Base-by-base conservation (phyloP, 768 basidiomycete species). In the Termitomyces sp. region DNA sequence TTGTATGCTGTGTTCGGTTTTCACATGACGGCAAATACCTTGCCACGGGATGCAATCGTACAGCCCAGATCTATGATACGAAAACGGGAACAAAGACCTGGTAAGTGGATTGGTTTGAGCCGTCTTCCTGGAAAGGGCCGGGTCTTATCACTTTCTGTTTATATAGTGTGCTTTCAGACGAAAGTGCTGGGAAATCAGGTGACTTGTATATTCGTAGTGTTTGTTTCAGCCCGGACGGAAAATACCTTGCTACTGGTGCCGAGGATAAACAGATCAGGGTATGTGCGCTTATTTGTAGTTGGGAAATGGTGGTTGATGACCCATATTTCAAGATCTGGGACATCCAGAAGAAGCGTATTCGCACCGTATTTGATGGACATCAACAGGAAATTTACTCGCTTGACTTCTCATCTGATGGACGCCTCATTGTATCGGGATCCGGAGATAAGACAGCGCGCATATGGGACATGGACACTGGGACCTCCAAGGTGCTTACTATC, bases 21-120 rank as follows among this genome's bases (percentile, higher is more conserved):
- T 96, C 94, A 14, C 85, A 88, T 22, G 94, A 98, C 67, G 96
- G 96, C 18, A 92, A 90, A 70, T 91, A 79, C 65, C 81, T 98
- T 45, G 96, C 95, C 30, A 97, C 95, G 11, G 96, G 95, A 13
- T 98, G 95, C 74, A 98, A 98, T 73, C 81, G 92, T 43, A 92
- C 91, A 0, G 94, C 94, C 20, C 96, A 97, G 70, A 94, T 99
- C 58, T 98, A 91, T 68, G 94, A 98, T 70, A 90, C 89, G 36
- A 89, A 90, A 73, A 90, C 93, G 1, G 96, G 96, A 0, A 68
- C 65, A 10, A 92, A 92, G 72, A 90, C 86, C 20, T 92, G 90
- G 94, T 94, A 65, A 60, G 88, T 52, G 38, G 6, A 46, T 32
- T 45, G 38, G 8, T 22, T 51, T 32, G 11, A 26, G 5, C 32